Percentiles rank a stretch among this genome's conserved stretches.
phyloP scores from a whole-genome alignment of 1,284 basidiomycete species.

The Ustilago esculenta region DNA sequence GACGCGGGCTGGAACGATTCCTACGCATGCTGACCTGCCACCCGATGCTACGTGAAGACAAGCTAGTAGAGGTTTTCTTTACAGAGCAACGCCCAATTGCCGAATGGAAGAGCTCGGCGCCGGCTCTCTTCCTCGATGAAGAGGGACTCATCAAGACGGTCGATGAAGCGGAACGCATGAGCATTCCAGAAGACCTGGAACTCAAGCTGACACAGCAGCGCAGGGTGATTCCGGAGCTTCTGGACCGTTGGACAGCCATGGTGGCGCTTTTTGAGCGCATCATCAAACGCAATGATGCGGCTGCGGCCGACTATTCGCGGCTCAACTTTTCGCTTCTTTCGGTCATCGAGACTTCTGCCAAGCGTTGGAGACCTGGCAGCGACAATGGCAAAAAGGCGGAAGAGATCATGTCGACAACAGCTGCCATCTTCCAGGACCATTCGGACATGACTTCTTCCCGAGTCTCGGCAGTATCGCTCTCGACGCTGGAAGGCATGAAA shows the following conservation, averaged over 20 bases:
- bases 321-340: conserved; percentile 46
- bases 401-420: conserved; percentile 30
- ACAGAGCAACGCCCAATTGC: conserved; percentile 33
- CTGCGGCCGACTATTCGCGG: conserved; percentile 45
- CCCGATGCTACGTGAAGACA: conserved; percentile 43
- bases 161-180: conserved; percentile 45
- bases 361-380: conserved; percentile 44
- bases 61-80: conserved; percentile 46
- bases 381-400: conserved; percentile 33
- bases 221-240: conserved; percentile 33
- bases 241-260: conserved; percentile 47
- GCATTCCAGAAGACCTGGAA: conserved; percentile 45
- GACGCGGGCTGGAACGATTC: conserved; percentile 45
- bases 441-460: conserved; percentile 32
- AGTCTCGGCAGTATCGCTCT: conserved; percentile 20
- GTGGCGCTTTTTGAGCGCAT: conserved; percentile 45
- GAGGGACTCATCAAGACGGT: conserved; percentile 40
- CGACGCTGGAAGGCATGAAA: conserved; percentile 43
- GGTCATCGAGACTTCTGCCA: conserved; percentile 31
- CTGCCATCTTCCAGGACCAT: conserved; percentile 31
- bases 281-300: conserved; percentile 45
- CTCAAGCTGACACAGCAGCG: conserved; percentile 43
- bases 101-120: conserved; percentile 37
- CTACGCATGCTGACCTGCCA: conserved; percentile 40
- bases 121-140: conserved; percentile 45